Conservation (phyloP, 2,329 filamentous ascomycete genomes). For the Calonectria pauciramosa region DNA sequence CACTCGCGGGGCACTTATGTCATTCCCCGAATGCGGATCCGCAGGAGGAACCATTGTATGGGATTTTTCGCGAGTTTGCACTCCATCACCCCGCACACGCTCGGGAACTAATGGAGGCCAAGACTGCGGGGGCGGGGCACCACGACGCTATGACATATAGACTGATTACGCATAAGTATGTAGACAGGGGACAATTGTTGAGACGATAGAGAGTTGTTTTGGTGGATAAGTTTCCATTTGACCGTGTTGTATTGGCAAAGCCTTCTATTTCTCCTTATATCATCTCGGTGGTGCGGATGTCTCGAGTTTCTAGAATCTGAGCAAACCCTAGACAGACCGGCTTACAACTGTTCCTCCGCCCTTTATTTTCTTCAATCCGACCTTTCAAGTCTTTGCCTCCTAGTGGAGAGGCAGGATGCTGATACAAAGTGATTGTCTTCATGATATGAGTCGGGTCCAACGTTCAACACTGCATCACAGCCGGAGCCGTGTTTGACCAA, state of each 20-base stretch:
- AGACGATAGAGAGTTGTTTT: neutral
- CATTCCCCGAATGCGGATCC: conserved; percentile 19
- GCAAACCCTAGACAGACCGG: neutral
- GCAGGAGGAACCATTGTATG: neutral
- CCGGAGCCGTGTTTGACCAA: neutral
- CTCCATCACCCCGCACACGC: neutral
- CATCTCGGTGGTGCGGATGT: neutral
- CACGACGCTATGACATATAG: neutral
- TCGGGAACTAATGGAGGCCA: neutral
- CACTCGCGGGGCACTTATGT: neutral
- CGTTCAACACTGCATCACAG: neutral
- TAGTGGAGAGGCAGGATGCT: neutral
- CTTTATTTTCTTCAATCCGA: neutral
- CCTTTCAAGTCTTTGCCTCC: neutral
- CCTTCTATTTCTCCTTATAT: neutral
- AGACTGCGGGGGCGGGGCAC: conserved; percentile 19
- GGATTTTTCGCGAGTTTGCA: neutral
- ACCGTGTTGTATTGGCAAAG: neutral
- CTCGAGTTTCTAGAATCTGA: neutral
- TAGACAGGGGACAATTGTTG: neutral
- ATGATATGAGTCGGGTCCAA: neutral
- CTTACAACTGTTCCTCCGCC: neutral
- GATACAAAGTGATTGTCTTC: neutral
- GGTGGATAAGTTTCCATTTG: neutral
- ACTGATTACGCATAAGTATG: neutral